phyloP scores from a whole-genome alignment of 1,139 yeast species.

The Zhuliangozyma parablackwelliae region DNA sequence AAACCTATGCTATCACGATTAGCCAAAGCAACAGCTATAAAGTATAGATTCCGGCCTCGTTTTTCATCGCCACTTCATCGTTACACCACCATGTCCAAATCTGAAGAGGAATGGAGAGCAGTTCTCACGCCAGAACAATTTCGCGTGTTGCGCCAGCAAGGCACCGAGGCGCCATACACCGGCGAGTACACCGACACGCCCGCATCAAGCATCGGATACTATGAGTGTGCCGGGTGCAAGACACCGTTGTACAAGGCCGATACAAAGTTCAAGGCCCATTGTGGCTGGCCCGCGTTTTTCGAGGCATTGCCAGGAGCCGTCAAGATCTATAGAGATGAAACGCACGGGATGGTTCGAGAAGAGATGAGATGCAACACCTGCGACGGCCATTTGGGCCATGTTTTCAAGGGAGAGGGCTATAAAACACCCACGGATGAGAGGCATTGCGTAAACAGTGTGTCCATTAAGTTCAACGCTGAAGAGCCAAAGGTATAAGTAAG shows the following conservation, averaged over 20 bases:
- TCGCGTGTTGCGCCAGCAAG: slow-evolving; percentile 69
- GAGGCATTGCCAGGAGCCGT: slow-evolving; percentile 83
- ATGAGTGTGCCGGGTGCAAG: slow-evolving; percentile 81
- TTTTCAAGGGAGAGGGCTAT: slow-evolving; percentile 93
- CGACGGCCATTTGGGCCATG: slow-evolving; percentile 93
- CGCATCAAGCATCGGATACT: slow-evolving; percentile 51
- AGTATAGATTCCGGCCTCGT: no score
- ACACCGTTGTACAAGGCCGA: slow-evolving; percentile 73
- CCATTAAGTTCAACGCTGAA: slow-evolving; percentile 57
- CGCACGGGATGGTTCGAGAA: slow-evolving; percentile 73
- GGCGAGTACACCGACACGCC: slow-evolving; percentile 62
- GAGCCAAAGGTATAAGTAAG: slow-evolving; percentile 1
- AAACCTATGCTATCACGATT: no score
- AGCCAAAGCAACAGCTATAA: no score
- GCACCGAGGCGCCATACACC: slow-evolving; percentile 79
- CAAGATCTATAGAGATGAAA: slow-evolving; percentile 51
- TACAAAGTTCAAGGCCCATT: slow-evolving; percentile 82
- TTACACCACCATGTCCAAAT: slow-evolving; percentile 22
- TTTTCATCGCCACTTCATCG: no score
- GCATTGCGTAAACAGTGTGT: slow-evolving; percentile 89
- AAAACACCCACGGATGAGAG: slow-evolving; percentile 85
- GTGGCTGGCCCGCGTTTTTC: slow-evolving; percentile 98
- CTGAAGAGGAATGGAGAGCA: slow-evolving; percentile 79
- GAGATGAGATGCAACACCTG: slow-evolving; percentile 89
- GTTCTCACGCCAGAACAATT: slow-evolving; percentile 73